A percentile compares a stretch with the other conserved stretches of the same genome.
Evolutionary conservation across 2,329 filamentous ascomycete species (phyloP).

Genomic region (Fusarium sp.): DNA sequence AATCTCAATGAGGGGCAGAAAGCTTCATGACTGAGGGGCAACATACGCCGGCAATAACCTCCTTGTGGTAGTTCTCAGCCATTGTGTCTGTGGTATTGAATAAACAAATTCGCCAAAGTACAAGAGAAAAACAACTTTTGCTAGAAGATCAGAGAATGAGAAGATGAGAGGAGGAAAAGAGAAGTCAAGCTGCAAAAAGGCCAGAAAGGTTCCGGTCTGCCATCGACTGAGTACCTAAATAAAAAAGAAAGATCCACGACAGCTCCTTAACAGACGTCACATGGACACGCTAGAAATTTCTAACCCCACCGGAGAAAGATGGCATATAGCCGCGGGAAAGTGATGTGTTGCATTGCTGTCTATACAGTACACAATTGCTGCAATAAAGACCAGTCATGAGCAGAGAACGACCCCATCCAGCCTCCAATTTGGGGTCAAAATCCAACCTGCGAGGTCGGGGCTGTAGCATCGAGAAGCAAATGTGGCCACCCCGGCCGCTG

Average conservation of each 20-base stretch:
- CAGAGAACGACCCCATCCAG: conserved; percentile 12
- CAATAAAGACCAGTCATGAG: conserved; percentile 20
- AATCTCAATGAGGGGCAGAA: conserved; percentile 4
- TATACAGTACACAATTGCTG: conserved; percentile 10
- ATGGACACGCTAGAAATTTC: conserved; percentile 38
- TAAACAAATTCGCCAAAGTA: conserved; percentile 23
- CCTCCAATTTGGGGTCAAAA: conserved; percentile 12
- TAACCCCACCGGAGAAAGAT: conserved; percentile 37
- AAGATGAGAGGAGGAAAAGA: conserved; percentile 4
- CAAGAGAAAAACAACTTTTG: conserved; percentile 1
- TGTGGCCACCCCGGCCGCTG: conserved; percentile 6
- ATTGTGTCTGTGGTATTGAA: conserved; percentile 35
- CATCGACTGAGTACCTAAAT: conserved; percentile 19
- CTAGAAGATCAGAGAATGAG: conserved; percentile 1
- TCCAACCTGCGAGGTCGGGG: conserved; percentile 40
- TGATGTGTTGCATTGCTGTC: conserved; percentile 11
- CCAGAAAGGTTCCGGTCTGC: conserved; percentile 16
- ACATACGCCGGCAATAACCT: conserved; percentile 48
- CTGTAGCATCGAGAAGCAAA: conserved; percentile 5
- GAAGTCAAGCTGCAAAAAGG: conserved; percentile 2
- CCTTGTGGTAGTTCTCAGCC: conserved; percentile 50
- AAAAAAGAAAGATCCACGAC: conserved; percentile 35
- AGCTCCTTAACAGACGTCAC: conserved; percentile 44
- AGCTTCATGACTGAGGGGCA: conserved; percentile 41
- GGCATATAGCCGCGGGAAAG: conserved; percentile 14